These are phyloP conservation scores for Grifola frondosa DNA, from an alignment of 1,284 basidiomycete genomes.

Conservation along the genomic window DNA sequence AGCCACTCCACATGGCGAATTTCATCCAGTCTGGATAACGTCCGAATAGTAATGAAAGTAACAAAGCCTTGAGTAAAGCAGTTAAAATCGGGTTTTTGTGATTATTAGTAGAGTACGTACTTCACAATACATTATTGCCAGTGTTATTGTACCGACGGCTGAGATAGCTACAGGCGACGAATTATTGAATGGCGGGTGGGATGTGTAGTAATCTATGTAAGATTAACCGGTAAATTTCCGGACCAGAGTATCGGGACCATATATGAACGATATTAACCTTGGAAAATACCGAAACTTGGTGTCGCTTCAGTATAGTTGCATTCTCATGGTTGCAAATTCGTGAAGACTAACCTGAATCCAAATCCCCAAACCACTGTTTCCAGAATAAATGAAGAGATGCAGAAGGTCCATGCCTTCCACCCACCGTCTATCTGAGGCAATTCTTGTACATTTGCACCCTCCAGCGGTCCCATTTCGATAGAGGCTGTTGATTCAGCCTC, in stretches of 20 bases:
- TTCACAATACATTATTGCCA: constrained; percentile 23
- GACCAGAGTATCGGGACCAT: too few relatives aligned
- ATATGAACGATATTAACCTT: constrained; percentile 10
- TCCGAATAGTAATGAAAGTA: constrained; percentile 21
- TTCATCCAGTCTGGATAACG: constrained; percentile 25
- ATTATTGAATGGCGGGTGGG: constrained; percentile 19
- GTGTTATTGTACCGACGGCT: constrained; percentile 15
- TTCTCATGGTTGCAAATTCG: not conserved
- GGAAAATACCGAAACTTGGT: constrained; percentile 25
- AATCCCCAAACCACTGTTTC: constrained; percentile 29
- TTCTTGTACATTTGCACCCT: constrained; percentile 21
- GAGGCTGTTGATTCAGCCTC: too few relatives aligned
- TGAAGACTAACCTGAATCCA: constrained; percentile 17
- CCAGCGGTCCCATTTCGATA: too few relatives aligned
- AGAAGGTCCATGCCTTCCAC: constrained; percentile 25
- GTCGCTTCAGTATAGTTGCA: not conserved
- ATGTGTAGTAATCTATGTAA: constrained; percentile 19
- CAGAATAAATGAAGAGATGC: constrained; percentile 19
- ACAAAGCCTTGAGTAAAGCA: constrained; percentile 12
- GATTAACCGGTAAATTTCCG: not conserved
- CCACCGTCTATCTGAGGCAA: constrained; percentile 24
- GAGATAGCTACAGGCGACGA: constrained; percentile 17
- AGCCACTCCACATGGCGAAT: constrained; percentile 23
- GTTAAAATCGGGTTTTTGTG: too few relatives aligned
- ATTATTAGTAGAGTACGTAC: constrained; percentile 1